phyloP scores from a whole-genome alignment of 768 basidiomycete species.

The Mycena amicta region DNA sequence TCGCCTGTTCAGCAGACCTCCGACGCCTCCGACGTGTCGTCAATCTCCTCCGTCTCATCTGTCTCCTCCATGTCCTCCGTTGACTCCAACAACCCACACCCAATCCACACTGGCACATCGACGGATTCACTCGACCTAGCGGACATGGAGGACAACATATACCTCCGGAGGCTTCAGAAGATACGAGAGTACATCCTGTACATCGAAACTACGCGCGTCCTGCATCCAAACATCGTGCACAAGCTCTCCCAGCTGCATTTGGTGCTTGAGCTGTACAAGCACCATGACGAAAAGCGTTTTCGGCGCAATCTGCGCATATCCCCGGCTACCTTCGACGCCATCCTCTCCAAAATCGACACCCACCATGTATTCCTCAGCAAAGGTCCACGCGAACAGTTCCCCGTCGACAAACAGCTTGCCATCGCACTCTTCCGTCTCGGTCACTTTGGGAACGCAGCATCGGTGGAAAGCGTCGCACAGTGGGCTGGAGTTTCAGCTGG shows the following conservation, averaged over 20 bases:
- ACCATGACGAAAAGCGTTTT: constrained; percentile 4
- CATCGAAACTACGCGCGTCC: background rate
- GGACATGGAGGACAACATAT: background rate
- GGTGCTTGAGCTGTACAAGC: constrained; percentile 7
- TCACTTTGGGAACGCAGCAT: background rate
- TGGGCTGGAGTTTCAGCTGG: background rate
- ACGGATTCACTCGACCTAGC: too few relatives aligned
- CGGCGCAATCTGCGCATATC: constrained; percentile 2
- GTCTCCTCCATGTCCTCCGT: constrained; percentile 3
- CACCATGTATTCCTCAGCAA: constrained; percentile 5
- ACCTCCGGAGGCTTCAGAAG: background rate
- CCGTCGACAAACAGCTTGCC: background rate
- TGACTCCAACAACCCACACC: background rate
- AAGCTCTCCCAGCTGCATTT: constrained; percentile 7
- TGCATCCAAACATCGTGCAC: constrained; percentile 1
- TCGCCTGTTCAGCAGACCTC: background rate
- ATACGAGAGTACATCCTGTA: background rate
- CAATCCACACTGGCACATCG: background rate
- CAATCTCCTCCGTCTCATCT: constrained; percentile 5
- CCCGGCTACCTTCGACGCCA: constrained; percentile 8
- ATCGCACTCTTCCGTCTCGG: constrained; percentile 2
- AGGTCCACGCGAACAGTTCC: background rate
- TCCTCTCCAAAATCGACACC: background rate
- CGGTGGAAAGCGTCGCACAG: background rate
- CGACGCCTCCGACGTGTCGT: background rate